Base-by-base conservation (phyloP, 2,329 filamentous ascomycete species). In the Cladosporium sp. region DNA sequence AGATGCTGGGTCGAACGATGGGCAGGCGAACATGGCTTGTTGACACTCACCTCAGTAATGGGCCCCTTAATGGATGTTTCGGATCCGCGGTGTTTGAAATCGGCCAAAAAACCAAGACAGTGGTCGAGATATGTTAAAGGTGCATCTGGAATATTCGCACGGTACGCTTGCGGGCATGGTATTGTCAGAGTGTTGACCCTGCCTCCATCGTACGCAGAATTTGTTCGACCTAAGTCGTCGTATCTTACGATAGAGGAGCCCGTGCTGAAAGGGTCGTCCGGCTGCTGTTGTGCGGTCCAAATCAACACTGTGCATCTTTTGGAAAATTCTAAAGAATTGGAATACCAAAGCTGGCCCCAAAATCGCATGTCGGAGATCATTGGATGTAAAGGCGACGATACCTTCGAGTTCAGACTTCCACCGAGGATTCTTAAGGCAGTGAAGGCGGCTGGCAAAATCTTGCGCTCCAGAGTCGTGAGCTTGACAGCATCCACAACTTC, bases 111-210 rank as follows among this genome's bases (percentile, higher is more conserved):
- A 7, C 32, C 2, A 45, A 16, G 13, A 38, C 1, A 18, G 38
- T 45, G 32, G 32, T 36, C 3, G 7, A 29, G 38, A 32, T 45
- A 45, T 7, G 15, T 45, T 32, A 45, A 38, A 45, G 42, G 42
- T 38, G 42, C 42, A 45, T 45, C 7, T 38, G 19, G 18, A 27
- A 29, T 36, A 3, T 43, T 43, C 35, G 41, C 41, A 16, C 30
- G 20, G n/a, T 45, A 36, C 38, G 42, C 42, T 19, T 46, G 43
- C 20, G 29, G 5, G 20, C 43, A 20, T 30, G 22, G 33, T 46
- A 38, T 46, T 20, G 33, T 46, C 43, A 46, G 43, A 46, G 22
- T 46, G 4, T 38, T 46, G 15, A 46, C 43, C 2, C 38, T 46
- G 15, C 29, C 30, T 43, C 30, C 42, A 25, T 35, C 30, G 22